Percentiles rank a stretch among this genome's conserved stretches.
Conservation (phyloP, 177 flowering plant species). For the Vitis hybrid region DNA sequence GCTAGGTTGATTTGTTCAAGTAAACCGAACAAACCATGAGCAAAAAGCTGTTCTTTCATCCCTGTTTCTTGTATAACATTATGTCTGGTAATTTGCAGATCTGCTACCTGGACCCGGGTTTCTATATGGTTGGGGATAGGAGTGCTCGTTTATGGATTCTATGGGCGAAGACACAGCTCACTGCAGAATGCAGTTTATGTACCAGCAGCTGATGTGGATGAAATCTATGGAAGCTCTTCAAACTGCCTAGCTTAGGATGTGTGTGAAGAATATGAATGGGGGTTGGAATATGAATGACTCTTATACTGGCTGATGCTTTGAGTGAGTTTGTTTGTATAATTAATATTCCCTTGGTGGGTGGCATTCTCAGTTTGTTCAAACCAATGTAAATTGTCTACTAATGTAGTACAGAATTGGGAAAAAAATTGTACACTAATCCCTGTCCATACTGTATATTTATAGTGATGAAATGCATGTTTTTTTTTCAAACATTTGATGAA, state of each 20-base stretch:
- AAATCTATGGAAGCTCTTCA: conserved; percentile 54
- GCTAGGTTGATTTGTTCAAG: background rate
- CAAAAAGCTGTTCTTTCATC: background rate
- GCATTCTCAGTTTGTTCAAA: too few relatives aligned
- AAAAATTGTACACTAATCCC: too few relatives aligned
- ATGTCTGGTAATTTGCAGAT: conserved; percentile 29
- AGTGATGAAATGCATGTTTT: too few relatives aligned
- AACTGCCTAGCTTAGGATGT: conserved; percentile 26
- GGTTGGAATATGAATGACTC: too few relatives aligned
- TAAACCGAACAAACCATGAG: background rate
- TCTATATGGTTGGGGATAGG: conserved; percentile 78
- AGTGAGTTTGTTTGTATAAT: too few relatives aligned
- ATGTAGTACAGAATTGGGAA: too few relatives aligned
- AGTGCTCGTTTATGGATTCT: conserved; percentile 62
- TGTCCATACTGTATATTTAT: too few relatives aligned
- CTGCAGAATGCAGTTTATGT: conserved; percentile 73
- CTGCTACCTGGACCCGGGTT: conserved; percentile 76
- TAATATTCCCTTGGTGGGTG: too few relatives aligned
- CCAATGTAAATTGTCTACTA: too few relatives aligned
- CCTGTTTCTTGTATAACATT: background rate
- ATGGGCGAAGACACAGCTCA: conserved; percentile 79
- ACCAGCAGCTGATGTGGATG: conserved; percentile 70
- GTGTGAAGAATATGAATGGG: too few relatives aligned
- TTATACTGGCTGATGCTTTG: too few relatives aligned
- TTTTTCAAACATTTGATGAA: too few relatives aligned